Conservation (phyloP, 2,329 filamentous ascomycete genomes). For the Ceratocystis variospora region DNA sequence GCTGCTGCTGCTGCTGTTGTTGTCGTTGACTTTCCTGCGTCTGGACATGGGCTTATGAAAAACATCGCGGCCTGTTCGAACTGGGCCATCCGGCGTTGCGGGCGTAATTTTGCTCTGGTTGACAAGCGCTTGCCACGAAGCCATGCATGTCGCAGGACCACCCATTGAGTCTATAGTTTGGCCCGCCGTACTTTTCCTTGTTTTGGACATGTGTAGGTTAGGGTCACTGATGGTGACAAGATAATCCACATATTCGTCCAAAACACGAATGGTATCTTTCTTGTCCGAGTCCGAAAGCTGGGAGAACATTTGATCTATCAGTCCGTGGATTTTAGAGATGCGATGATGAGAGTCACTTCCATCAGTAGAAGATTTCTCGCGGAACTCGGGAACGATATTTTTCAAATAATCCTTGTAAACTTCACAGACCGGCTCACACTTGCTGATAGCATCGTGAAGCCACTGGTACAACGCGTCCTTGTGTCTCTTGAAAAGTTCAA, state of each 20-base stretch:
- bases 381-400: constrained; percentile 12
- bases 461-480: constrained; percentile 52
- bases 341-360: not conserved
- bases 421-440: constrained; percentile 11
- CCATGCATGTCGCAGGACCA: constrained; percentile 17
- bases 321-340: constrained; percentile 11
- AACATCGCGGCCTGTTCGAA: constrained; percentile 17
- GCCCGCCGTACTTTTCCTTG: not conserved
- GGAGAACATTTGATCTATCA: constrained; percentile 7
- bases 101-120: constrained; percentile 18
- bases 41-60: constrained; percentile 19
- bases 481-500: constrained; percentile 51
- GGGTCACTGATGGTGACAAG: constrained; percentile 16
- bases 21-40: constrained; percentile 8
- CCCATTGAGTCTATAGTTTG: constrained; percentile 15
- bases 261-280: not conserved
- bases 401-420: constrained; percentile 17
- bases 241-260: constrained; percentile 17
- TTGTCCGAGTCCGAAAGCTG: constrained; percentile 8
- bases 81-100: constrained; percentile 10
- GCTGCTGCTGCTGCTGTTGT: not conserved
- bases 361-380: not conserved
- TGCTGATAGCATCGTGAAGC: constrained; percentile 44
- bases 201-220: constrained; percentile 8
- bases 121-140: constrained; percentile 18